Conservation (phyloP, 345 rosid genomes). For the Eucalyptus curtisii region DNA sequence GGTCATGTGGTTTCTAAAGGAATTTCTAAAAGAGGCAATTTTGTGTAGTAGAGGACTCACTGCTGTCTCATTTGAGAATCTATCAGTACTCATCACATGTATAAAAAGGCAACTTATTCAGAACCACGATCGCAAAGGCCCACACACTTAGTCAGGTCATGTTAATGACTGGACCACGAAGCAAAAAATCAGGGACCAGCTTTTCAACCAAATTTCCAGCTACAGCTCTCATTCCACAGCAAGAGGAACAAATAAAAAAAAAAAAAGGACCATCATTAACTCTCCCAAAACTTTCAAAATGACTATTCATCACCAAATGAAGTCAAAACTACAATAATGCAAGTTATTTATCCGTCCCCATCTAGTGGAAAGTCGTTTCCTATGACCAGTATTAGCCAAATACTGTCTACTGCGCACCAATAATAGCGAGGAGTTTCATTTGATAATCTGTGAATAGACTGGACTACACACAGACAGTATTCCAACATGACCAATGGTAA, state of each 20-base stretch:
- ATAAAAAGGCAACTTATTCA: background rate
- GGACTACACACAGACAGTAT: background rate
- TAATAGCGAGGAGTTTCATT: background rate
- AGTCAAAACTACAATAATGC: background rate
- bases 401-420: background rate
- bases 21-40: background rate
- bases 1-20: background rate
- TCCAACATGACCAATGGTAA: background rate
- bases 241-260: background rate
- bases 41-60: background rate
- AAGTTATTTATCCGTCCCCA: background rate
- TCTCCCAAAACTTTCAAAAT: background rate
- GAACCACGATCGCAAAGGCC: background rate
- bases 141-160: background rate
- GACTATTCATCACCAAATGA: background rate
- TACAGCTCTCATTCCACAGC: background rate
- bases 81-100: background rate
- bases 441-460: background rate
- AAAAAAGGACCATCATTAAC: background rate
- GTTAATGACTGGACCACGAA: background rate
- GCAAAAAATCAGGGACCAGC: background rate
- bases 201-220: background rate
- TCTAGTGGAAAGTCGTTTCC: background rate
- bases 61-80: background rate
- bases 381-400: background rate